These are phyloP conservation scores for Daedaleopsis nitida DNA, from an alignment of 768 basidiomycete genomes.

Conservation along the genomic window DNA sequence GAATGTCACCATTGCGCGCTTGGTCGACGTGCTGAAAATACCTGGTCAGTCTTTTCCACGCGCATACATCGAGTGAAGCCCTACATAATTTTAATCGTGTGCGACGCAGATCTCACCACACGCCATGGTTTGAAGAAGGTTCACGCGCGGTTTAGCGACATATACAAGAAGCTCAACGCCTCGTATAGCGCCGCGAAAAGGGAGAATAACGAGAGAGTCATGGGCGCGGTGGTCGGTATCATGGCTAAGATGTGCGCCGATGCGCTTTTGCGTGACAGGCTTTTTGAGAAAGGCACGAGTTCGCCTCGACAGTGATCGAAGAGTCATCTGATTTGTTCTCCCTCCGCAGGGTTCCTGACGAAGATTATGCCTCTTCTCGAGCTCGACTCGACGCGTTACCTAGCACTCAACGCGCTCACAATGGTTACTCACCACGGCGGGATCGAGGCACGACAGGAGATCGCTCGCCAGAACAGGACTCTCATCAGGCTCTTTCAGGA, in stretches of 20 bases:
- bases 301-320: not conserved
- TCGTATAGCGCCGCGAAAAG: conserved; percentile 42
- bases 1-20: conserved; percentile 44
- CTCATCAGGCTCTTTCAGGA: conserved; percentile 51
- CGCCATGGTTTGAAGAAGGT: conserved; percentile 65
- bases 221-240: conserved; percentile 60
- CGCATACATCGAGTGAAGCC: not conserved
- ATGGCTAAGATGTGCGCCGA: conserved; percentile 66
- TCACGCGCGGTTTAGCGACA: conserved; percentile 55
- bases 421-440: conserved; percentile 68
- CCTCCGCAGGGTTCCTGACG: conserved; percentile 51
- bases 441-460: conserved; percentile 45
- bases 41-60: conserved; percentile 45
- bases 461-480: conserved; percentile 46
- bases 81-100: not conserved
- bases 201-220: conserved; percentile 45
- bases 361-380: conserved; percentile 59
- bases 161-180: conserved; percentile 52
- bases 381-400: conserved; percentile 46
- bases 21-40: conserved; percentile 53
- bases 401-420: conserved; percentile 56
- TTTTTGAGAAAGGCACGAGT: conserved; percentile 64
- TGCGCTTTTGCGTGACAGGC: conserved; percentile 57
- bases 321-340: not conserved
- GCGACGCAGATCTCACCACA: conserved; percentile 53